Evolutionary conservation across 2,329 filamentous ascomycete species (phyloP).

Genomic region (Ophiosphaerella herpotricha): DNA sequence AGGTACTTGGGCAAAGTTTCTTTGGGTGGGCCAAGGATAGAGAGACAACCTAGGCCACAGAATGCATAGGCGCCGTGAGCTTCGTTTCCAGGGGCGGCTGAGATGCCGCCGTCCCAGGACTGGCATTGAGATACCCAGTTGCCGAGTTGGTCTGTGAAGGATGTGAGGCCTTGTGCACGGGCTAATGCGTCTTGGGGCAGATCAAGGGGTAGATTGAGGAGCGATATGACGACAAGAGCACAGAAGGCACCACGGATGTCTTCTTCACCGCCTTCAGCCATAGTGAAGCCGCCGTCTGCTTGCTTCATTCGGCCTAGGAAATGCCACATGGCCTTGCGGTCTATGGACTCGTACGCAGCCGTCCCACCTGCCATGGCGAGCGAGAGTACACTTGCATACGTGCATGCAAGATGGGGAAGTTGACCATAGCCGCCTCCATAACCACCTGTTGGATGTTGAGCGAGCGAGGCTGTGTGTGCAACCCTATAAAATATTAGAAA

Average conservation of each 20-base stretch:
- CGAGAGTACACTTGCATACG: slow-evolving; percentile 81
- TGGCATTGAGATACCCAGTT: slow-evolving; percentile 88
- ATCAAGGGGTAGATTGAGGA: slow-evolving; percentile 81
- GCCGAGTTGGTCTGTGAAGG: slow-evolving; percentile 73
- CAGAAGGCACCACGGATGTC: slow-evolving; percentile 95
- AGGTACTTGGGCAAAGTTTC: slow-evolving; percentile 76
- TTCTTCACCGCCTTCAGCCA: slow-evolving; percentile 85
- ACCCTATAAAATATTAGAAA: slow-evolving; percentile 52
- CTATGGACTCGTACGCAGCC: slow-evolving; percentile 73
- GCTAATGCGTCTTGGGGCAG: slow-evolving; percentile 75
- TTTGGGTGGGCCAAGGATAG: slow-evolving; percentile 80
- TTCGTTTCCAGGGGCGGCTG: slow-evolving; percentile 81
- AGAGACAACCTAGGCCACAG: slow-evolving; percentile 86
- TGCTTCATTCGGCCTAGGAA: slow-evolving; percentile 90
- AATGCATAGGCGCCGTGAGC: slow-evolving; percentile 97
- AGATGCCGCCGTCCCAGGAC: slow-evolving; percentile 94
- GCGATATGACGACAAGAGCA: slow-evolving; percentile 79
- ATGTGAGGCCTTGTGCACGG: slow-evolving; percentile 63
- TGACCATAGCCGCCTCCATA: slow-evolving; percentile 96
- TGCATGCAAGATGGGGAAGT: slow-evolving; percentile 82
- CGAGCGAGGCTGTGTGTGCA: slow-evolving; percentile 73
- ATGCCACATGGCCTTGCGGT: slow-evolving; percentile 85
- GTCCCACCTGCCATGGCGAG: slow-evolving; percentile 78
- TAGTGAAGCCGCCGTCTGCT: slow-evolving; percentile 83
- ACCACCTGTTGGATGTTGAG: slow-evolving; percentile 83